Conservation (phyloP, 768 basidiomycete genomes). For the Lentinula sp. region DNA sequence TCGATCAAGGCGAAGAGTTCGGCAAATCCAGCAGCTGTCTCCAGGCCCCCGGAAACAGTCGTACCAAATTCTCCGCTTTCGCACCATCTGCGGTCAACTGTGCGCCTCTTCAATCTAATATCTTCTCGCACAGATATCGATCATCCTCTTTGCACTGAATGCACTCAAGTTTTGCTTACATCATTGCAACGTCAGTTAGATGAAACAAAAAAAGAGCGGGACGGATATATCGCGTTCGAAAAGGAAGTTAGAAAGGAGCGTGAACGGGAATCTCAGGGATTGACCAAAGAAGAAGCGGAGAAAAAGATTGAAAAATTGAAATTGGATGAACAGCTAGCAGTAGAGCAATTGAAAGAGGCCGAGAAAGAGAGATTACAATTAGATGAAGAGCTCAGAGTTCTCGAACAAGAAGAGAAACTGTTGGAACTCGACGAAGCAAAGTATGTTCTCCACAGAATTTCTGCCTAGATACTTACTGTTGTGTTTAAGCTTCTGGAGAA, state of each 20-base stretch:
- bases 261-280: slow-evolving; percentile 61
- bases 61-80: slow-evolving; percentile 66
- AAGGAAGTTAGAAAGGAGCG: slow-evolving; percentile 79
- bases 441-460: slow-evolving; percentile 23
- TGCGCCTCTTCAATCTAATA: slow-evolving; percentile 69
- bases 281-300: slow-evolving; percentile 60
- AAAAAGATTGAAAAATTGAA: slow-evolving; percentile 69
- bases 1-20: slow-evolving; percentile 25
- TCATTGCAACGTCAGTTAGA: slow-evolving; percentile 78
- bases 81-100: slow-evolving; percentile 70
- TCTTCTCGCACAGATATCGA: slow-evolving; percentile 77
- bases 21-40: slow-evolving; percentile 12
- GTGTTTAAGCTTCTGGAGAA: slow-evolving; percentile 67
- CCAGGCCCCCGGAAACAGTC: slow-evolving; percentile 39
- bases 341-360: slow-evolving; percentile 69
- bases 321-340: slow-evolving; percentile 58
- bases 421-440: slow-evolving; percentile 82
- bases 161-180: slow-evolving; percentile 75
- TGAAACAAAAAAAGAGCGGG: slow-evolving; percentile 86
- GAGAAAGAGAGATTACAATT: slow-evolving; percentile 76
- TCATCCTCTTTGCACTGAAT: slow-evolving; percentile 94
- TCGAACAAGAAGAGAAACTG: slow-evolving; percentile 73
- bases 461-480: neutral
- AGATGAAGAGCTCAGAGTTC: slow-evolving; percentile 59
- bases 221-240: slow-evolving; percentile 92